Percentiles rank a stretch among this genome's conserved stretches.
phyloP scores from a whole-genome alignment of 305 asterid genomes.

The Solanum aculeatissimum region DNA sequence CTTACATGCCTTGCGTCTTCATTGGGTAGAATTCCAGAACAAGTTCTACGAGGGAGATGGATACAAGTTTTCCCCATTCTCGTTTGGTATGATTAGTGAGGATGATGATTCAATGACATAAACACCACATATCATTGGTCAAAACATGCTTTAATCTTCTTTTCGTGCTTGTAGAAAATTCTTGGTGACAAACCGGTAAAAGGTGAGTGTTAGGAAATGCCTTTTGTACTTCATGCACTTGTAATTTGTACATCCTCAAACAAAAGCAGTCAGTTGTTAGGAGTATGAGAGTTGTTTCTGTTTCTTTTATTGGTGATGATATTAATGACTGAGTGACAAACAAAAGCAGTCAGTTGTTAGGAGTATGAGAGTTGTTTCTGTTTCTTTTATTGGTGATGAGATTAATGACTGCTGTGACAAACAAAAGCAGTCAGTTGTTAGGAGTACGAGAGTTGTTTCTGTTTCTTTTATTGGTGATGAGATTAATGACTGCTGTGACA shows the following conservation, averaged over 20 bases:
- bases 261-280: not conserved
- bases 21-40: slow-evolving; percentile 40
- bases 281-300: not conserved
- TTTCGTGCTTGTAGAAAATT: not conserved
- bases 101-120: slow-evolving; percentile 17
- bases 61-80: slow-evolving; percentile 32
- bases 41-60: slow-evolving; percentile 46
- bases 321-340: no score
- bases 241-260: not conserved
- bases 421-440: not conserved
- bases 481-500: not conserved
- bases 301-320: not conserved
- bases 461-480: not conserved
- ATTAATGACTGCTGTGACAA: no score
- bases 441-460: not conserved
- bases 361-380: not conserved
- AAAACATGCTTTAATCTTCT: not conserved
- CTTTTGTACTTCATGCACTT: not conserved
- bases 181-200: not conserved
- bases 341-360: not conserved
- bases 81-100: slow-evolving; percentile 18
- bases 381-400: not conserved
- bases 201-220: not conserved
- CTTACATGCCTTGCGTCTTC: slow-evolving; percentile 40
- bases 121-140: not conserved